Conservation (phyloP, 1,139 yeast genomes). For the Torulaspora pretoriensis region DNA sequence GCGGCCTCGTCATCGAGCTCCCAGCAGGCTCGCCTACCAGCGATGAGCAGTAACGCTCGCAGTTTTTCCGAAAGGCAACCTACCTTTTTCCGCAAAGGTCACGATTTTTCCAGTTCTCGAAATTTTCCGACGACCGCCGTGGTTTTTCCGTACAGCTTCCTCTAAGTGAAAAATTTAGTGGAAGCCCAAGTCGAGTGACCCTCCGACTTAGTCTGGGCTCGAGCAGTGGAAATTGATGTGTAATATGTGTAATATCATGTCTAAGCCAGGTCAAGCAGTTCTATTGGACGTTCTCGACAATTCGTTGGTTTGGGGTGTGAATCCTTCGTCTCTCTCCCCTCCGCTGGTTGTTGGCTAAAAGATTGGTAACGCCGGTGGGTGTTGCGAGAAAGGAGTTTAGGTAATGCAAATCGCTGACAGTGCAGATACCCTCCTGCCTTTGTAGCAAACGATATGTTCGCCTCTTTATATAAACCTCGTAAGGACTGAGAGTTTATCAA, state of each 20-base stretch:
- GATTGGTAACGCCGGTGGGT: not conserved
- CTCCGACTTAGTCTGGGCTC: not conserved
- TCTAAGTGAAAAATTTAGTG: slow-evolving; percentile 4
- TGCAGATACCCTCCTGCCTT: not conserved
- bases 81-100: slow-evolving; percentile 1
- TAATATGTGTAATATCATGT: not conserved
- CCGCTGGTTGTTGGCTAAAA: not conserved
- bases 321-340: not conserved
- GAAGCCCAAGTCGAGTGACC: slow-evolving; percentile 1
- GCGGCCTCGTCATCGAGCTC: slow-evolving; percentile 8
- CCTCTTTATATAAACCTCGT: slow-evolving; percentile 4
- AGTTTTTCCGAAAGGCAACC: not conserved
- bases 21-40: not conserved
- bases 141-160: slow-evolving; percentile 1
- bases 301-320: not conserved
- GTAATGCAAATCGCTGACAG: not conserved
- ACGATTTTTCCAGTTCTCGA: not conserved
- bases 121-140: not conserved
- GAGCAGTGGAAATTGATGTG: not conserved
- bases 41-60: not conserved
- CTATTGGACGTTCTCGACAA: not conserved
- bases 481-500: not conserved
- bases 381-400: not conserved
- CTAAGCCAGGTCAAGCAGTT: not conserved
- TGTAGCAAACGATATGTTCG: not conserved